These are phyloP conservation scores for Citrullus amarus DNA, from an alignment of 306 rosid species.

Conservation along the genomic window DNA sequence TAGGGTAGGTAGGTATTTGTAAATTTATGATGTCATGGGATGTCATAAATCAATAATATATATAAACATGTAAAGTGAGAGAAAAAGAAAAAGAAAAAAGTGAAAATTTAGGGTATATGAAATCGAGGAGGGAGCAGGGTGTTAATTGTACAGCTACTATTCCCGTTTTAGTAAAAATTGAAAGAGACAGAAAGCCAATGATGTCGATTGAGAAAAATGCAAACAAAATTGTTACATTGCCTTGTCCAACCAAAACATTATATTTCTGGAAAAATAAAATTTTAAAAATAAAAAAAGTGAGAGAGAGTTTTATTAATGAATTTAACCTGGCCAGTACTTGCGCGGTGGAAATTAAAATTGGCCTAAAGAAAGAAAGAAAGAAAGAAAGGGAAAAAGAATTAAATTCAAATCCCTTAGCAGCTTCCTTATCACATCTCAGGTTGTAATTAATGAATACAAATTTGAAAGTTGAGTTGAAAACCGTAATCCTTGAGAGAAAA, in stretches of 20 bases:
- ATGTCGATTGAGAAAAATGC: background rate
- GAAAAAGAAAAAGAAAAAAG: background rate
- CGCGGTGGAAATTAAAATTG: background rate
- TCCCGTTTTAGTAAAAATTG: background rate
- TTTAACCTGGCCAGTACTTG: background rate
- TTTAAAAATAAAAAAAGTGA: too few species aligned
- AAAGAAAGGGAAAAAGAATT: background rate
- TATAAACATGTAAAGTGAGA: too few species aligned
- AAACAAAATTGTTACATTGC: too few species aligned
- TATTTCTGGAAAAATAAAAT: too few species aligned
- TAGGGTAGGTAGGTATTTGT: background rate
- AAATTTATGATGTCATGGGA: background rate
- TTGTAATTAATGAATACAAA: background rate
- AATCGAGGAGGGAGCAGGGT: background rate
- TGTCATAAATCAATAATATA: background rate
- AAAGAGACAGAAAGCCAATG: slow-evolving; percentile 6
- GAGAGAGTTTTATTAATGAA: background rate
- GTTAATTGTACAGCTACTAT: background rate
- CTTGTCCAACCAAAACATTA: too few species aligned
- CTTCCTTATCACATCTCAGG: background rate
- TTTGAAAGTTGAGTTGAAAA: background rate
- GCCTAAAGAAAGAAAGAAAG: background rate
- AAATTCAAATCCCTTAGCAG: background rate
- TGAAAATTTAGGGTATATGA: background rate
- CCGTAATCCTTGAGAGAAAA: background rate